Percentiles rank a stretch among this genome's conserved stretches.
phyloP scores from a whole-genome alignment of 1,284 basidiomycete species.

The Naganishia cerealis region DNA sequence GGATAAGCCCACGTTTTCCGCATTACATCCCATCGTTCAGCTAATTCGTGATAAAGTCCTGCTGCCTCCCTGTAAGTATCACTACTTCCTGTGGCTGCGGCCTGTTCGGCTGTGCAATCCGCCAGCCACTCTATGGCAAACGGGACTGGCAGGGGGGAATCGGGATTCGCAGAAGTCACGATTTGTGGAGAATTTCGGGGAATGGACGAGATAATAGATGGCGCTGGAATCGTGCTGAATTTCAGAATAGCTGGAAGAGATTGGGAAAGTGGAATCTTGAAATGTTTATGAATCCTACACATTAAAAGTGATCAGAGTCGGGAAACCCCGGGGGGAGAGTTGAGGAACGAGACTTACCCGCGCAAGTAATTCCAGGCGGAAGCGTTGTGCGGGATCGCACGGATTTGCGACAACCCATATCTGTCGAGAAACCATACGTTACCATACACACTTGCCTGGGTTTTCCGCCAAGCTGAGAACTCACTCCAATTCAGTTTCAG shows the following conservation, averaged over 20 bases:
- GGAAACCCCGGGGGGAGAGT: not conserved
- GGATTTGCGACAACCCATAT: constrained; percentile 70
- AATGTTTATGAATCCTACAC: constrained; percentile 60
- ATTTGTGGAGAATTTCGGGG: constrained; percentile 42
- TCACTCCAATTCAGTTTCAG: constrained; percentile 70
- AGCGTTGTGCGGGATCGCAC: constrained; percentile 83
- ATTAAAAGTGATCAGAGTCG: not conserved
- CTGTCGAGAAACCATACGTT: constrained; percentile 57
- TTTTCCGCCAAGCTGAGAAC: constrained; percentile 43
- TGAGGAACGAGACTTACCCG: constrained; percentile 53
- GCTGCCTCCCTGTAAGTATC: constrained; percentile 44
- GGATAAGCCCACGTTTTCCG: constrained; percentile 65
- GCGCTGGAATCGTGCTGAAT: constrained; percentile 58
- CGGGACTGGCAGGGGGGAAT: constrained; percentile 70
- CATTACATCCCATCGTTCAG: constrained; percentile 70
- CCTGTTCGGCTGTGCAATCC: constrained; percentile 68
- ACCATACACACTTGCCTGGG: not conserved
- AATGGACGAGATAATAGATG: constrained; percentile 38
- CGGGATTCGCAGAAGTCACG: constrained; percentile 60
- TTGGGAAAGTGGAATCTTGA: constrained; percentile 58
- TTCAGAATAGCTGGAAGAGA: constrained; percentile 65
- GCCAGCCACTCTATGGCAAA: constrained; percentile 82
- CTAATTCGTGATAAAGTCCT: constrained; percentile 71
- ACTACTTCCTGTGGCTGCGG: constrained; percentile 48
- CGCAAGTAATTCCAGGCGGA: constrained; percentile 94